Base-by-base conservation (phyloP, 371 early-diverging fungal genomes). In the Batrachochytrium dendrobatidis region DNA sequence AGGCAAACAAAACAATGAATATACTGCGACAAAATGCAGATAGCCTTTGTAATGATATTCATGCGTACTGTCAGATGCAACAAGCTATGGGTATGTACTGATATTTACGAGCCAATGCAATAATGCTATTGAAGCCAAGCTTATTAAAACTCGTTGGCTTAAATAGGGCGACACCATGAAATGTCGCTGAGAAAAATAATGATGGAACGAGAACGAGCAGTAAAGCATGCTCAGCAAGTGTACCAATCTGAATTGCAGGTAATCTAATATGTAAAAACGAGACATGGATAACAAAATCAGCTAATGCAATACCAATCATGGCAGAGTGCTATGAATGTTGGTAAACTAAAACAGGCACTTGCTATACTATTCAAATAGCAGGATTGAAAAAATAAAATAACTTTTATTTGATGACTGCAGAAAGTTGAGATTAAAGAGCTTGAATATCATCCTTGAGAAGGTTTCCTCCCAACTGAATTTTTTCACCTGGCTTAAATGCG, bases 401-500 rank as follows among this genome's bases (percentile, higher is more conserved):
- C n/a, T n/a, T n/a, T n/a, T n/a, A n/a, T n/a, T n/a, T n/a, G n/a
- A n/a, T n/a, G n/a, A 39, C 20, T 20, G 15, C 39, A 29, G 49
- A 6, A n/a, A 12, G 49, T 29, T 12, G 8, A n/a, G 49, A 48
- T 51, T 39, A 65, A n/a, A 60, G n/a, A n/a, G n/a, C 33, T 24
- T 65, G 59, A 56, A 75, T 45, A 49, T 75, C 76, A 53, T 75
- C 76, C 51, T 71, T 70, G 50, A 75, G 63, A 34, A 72, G 50
- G 59, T 71, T 74, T 7, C 75, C 75, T 5, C 63, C 68, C 35
- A 77, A 55, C 22, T 81, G 77, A 45, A 99, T 88, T 71, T 94
- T 90, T 66, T 99, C 92, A 28, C 99, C 99, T 0, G 93, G 92
- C 67, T 91, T 84, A 78, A 99, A 99, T 1, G 99, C 91, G 28